Base-by-base conservation (phyloP, 768 basidiomycete genomes). In the Ramaria sp. region DNA sequence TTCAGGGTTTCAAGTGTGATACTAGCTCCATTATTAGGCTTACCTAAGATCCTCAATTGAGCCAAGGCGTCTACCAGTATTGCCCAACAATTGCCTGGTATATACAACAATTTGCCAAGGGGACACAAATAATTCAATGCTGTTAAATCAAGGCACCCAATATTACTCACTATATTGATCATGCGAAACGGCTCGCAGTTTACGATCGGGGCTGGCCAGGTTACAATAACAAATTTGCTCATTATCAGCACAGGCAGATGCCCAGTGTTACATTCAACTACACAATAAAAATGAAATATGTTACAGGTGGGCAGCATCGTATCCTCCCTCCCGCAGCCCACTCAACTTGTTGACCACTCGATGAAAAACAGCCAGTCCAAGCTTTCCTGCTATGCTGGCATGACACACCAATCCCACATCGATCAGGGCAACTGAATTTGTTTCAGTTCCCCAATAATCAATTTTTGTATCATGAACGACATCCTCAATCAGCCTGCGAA, bases 381-480 rank as follows among this genome's bases (percentile, higher is more conserved):
- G 22, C 12, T 53, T 51, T 6, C 57, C 43, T 36, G 52, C 57
- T 13, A 36, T 52, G 13, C 20, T 48, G n/a, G 27, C 69, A 36
- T 78, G 75, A 59, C 85, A 88, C 3, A 87, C 69, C 0, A 85
- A 69, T 0, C 85, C 85, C 3, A 82, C 69, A 52, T 81, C 78
- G 48, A 88, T 67, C 0, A 76, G 69, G 5, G 78, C 78, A 50
- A 85, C 70, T n/a, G 24, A 15, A 34, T 25, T 12, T 15, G 22
- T 22, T 16, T 25, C 16, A 9, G 30, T 7, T 6, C 28, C 32
- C 53, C 53, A 55, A 18, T 30, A 27, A 55, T 70, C 74, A 20
- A 73, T 71, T 34, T 64, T 56, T 22, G 68, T 67, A 34, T 69
- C 72, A 38, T 68, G 70, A n/a, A 83, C 73, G 3, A 74, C 76